Evolutionary conservation across 257 asterid species (phyloP).

Genomic region (Striga asiatica): DNA sequence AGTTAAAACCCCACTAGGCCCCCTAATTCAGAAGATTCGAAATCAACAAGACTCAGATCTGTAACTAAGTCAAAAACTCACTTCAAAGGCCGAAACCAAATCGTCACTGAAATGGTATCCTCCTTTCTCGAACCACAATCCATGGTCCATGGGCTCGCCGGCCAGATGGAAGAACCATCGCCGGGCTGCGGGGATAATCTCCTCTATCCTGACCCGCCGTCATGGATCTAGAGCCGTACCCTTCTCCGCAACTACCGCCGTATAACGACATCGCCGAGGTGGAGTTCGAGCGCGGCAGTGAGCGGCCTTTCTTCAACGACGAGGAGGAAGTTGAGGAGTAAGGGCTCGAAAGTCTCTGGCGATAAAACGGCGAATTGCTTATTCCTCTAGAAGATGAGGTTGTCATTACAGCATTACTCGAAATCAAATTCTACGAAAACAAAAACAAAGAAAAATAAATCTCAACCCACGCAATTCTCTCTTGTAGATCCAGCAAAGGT

Average conservation of each 20-base stretch:
- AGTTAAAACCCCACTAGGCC: constrained; percentile 12
- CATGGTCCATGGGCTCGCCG: constrained; percentile 49
- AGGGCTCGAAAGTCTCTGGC: constrained; percentile 61
- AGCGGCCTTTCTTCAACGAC: constrained; percentile 59
- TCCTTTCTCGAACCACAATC: constrained; percentile 63
- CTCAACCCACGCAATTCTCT: background rate
- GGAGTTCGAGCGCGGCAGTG: constrained; percentile 54
- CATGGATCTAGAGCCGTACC: constrained; percentile 65
- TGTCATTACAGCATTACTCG: constrained; percentile 62
- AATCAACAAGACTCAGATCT: constrained; percentile 45
- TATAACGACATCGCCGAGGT: constrained; percentile 54
- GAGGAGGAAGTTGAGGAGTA: constrained; percentile 81
- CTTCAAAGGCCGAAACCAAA: constrained; percentile 95
- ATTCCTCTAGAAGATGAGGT: constrained; percentile 90
- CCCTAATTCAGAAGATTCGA: constrained; percentile 23
- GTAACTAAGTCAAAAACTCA: constrained; percentile 25
- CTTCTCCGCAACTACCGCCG: constrained; percentile 33
- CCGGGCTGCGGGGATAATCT: constrained; percentile 36
- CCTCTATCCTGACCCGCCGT: constrained; percentile 34
- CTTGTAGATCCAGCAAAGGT: constrained; percentile 11
- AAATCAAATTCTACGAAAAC: background rate
- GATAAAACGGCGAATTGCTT: constrained; percentile 62
- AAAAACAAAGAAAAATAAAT: background rate
- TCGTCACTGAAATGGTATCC: constrained; percentile 89
- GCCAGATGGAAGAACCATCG: constrained; percentile 52